phyloP scores from a whole-genome alignment of 2,329 filamentous ascomycete genomes.

The Fusarium clavum region DNA sequence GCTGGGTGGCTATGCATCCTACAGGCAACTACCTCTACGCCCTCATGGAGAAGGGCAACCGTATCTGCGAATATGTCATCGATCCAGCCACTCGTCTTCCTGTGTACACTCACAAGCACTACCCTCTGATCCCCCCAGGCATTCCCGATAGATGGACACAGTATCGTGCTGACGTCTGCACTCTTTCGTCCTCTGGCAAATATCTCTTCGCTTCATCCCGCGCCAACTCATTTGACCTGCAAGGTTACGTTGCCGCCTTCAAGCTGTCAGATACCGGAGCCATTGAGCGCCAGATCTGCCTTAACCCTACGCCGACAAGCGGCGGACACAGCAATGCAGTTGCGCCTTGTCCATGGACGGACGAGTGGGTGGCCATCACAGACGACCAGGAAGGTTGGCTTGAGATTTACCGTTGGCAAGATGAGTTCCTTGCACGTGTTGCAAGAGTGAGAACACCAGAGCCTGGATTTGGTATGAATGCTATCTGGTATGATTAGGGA shows the following conservation, averaged over 20 bases:
- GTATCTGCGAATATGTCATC: constrained; percentile 83
- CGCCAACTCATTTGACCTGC: constrained; percentile 78
- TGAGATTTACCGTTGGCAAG: constrained; percentile 88
- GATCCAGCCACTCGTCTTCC: constrained; percentile 79
- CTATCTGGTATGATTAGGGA: constrained; percentile 84
- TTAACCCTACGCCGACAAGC: constrained; percentile 87
- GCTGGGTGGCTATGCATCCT: constrained; percentile 89
- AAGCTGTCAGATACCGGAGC: constrained; percentile 74
- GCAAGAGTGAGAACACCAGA: constrained; percentile 82
- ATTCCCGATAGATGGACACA: constrained; percentile 66
- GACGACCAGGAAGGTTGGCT: constrained; percentile 90
- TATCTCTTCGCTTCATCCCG: constrained; percentile 90
- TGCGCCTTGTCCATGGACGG: constrained; percentile 83
- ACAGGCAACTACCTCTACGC: constrained; percentile 83
- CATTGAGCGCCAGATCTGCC: constrained; percentile 81
- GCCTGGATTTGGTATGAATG: constrained; percentile 95
- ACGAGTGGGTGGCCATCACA: constrained; percentile 90
- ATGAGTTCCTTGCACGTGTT: constrained; percentile 82
- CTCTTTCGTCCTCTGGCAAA: constrained; percentile 73
- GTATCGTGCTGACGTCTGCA: constrained; percentile 89
- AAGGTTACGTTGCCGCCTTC: constrained; percentile 87
- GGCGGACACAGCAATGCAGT: constrained; percentile 91
- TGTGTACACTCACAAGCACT: constrained; percentile 80
- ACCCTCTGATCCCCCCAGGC: constrained; percentile 83
- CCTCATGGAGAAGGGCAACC: constrained; percentile 90